Evolutionary conservation across 495 filamentous ascomycete species (phyloP), one percentile per base, ranked within the genome.

Genomic region (Clohesyomyces aquaticus): DNA sequence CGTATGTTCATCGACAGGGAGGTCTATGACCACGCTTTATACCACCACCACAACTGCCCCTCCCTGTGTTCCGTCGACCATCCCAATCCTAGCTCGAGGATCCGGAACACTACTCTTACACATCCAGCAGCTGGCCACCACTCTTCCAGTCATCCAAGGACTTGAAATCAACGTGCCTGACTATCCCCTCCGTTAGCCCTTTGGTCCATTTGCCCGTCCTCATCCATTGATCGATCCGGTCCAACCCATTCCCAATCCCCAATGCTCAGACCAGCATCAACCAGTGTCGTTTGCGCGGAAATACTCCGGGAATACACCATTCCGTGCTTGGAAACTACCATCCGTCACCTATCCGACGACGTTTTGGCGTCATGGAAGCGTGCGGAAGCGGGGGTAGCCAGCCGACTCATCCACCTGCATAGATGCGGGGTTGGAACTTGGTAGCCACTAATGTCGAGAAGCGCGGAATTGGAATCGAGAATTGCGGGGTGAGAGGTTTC

Each of bases 341-440:
- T 11, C 26, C 21, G 4, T 3, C 10, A 14, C 3, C 25, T 19
- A 35, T 55, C 51, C 51, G 51, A 55, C 29, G 22, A 32, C 12
- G 14, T 9, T 19, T 32, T 55, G 22, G 23, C 51, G 27, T 55
- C 51, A 55, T 55, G 11, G 51, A 55, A 19, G 4, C 12, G 51
- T 55, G 51, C 29, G 29, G 51, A 55, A n/a, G 51, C 51, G 51
- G 51, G 51, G 23, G 32, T n/a, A n/a, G n/a, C n/a, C n/a, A n/a
- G n/a, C n/a, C n/a, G n/a, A n/a, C n/a, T n/a, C n/a, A n/a, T n/a
- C n/a, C n/a, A n/a, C n/a, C n/a, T n/a, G n/a, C n/a, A n/a, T n/a
- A n/a, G n/a, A n/a, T n/a, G n/a, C n/a, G n/a, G n/a, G n/a, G n/a
- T n/a, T n/a, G n/a, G n/a, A n/a, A n/a, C n/a, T n/a, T n/a, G n/a